Evolutionary conservation across 164 flowering plant species (phyloP), one percentile per base, ranked within the genome.

Genomic region (Cinnamomum chago): DNA sequence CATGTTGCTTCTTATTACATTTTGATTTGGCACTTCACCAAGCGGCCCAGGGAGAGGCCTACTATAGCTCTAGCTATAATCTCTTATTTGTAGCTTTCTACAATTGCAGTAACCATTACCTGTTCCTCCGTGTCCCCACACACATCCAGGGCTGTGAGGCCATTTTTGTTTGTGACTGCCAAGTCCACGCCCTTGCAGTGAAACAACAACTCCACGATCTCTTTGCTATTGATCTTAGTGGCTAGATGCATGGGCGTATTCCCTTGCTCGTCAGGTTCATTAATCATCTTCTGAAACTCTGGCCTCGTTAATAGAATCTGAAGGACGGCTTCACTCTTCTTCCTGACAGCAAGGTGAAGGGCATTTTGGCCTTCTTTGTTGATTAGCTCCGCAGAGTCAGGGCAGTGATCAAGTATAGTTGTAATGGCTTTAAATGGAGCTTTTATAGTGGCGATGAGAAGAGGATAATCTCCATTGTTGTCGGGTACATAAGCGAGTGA

Each of bases 231-330:
- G 33, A 5, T 30, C 27, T 72, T 72, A 11, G 70, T 72, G 23
- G 78, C 79, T 67, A 76, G 55, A 65, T 75, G 81, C 70, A 79
- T 40, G 12, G 81, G 78, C 2, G 81, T 79, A 66, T 79, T 79
- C 27, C 66, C 65, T 17, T 50, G 25, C 3, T 15, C 24, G n/a
- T 73, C 76, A 3, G 47, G 18, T 17, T 65, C 50, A 25, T 73
- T 65, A 5, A 66, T 51, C 25, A 22, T 50, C 11, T 27, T 51
- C 24, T 65, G 62, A 15, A 51, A 24, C 2, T 11, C 11, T 0
- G 4, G 5, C 17, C 3, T 51, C 13, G 3, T 12, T 15, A 12
- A 13, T 11, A 11, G 15, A 7, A 2, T 13, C 15, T 51, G 17
- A 15, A 51, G 17, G 17, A 51, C 58, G 17, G 13, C 17, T 15